phyloP scores from a whole-genome alignment of 805 yeast genomes.

The Yarrowia deformans region DNA sequence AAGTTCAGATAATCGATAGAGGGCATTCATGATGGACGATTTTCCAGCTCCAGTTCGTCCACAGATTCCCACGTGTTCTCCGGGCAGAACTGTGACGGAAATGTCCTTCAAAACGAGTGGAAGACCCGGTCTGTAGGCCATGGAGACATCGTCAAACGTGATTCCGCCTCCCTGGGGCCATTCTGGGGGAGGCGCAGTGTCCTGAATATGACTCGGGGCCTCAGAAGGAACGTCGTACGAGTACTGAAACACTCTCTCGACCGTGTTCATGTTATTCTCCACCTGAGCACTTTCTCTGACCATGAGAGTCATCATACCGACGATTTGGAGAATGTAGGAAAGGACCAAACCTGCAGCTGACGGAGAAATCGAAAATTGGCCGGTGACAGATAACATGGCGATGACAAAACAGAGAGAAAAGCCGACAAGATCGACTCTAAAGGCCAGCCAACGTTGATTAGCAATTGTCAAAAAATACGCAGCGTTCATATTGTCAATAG shows the following conservation, averaged over 20 bases:
- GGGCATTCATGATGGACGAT: slow-evolving; percentile 92
- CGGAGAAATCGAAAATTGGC: slow-evolving; percentile 64
- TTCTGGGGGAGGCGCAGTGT: slow-evolving; percentile 57
- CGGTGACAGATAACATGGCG: slow-evolving; percentile 62
- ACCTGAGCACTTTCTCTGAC: slow-evolving; percentile 69
- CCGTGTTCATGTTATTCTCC: slow-evolving; percentile 79
- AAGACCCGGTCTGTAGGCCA: slow-evolving; percentile 85
- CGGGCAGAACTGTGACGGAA: slow-evolving; percentile 73
- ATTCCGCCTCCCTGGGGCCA: slow-evolving; percentile 91
- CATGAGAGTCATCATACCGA: slow-evolving; percentile 76
- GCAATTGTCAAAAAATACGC: slow-evolving; percentile 68
- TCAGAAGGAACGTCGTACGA: slow-evolving; percentile 67
- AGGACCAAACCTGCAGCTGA: slow-evolving; percentile 71
- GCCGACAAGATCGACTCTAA: slow-evolving; percentile 64
- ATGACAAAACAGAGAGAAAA: slow-evolving; percentile 60
- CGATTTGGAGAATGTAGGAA: slow-evolving; percentile 62
- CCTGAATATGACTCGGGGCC: slow-evolving; percentile 62
- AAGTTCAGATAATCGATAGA: slow-evolving; percentile 69
- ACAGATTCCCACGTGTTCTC: slow-evolving; percentile 87
- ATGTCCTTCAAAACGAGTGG: slow-evolving; percentile 80
- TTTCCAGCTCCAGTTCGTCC: slow-evolving; percentile 99
- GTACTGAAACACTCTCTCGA: slow-evolving; percentile 67
- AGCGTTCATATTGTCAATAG: slow-evolving; percentile 68
- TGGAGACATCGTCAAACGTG: slow-evolving; percentile 73
- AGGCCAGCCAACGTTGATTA: slow-evolving; percentile 74